Evolutionary conservation across 2,329 filamentous ascomycete genomes (phyloP).

Genomic region (Monosporascus sp.): DNA sequence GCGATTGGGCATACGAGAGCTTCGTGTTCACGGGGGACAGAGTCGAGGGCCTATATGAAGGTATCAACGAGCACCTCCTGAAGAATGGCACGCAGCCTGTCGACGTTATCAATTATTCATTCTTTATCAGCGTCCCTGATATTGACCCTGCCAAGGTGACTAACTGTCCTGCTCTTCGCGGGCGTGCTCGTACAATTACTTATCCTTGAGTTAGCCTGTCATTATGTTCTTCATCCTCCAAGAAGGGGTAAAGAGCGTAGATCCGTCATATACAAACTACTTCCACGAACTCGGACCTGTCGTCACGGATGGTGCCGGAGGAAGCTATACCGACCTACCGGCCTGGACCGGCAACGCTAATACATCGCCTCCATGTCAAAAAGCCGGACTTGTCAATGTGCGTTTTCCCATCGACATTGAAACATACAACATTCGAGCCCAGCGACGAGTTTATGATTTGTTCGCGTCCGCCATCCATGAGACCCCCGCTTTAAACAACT

Average conservation of each 20-base stretch:
- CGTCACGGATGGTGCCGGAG: background rate
- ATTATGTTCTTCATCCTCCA: conserved; percentile 13
- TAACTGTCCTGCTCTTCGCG: too few species aligned
- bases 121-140: background rate
- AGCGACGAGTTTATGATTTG: conserved; percentile 30
- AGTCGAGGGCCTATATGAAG: conserved; percentile 41
- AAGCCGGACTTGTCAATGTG: conserved; percentile 11
- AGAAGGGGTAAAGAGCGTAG: conserved; percentile 10
- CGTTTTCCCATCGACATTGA: conserved; percentile 17
- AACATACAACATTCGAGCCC: conserved; percentile 28
- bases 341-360: conserved; percentile 7
- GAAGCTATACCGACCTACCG: conserved; percentile 9
- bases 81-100: conserved; percentile 36
- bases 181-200: background rate
- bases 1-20: conserved; percentile 37
- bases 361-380: conserved; percentile 8
- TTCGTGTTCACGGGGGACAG: conserved; percentile 43
- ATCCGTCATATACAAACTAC: conserved; percentile 6
- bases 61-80: conserved; percentile 39
- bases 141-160: background rate
- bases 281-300: conserved; percentile 11
- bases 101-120: background rate
- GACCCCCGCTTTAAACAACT: conserved; percentile 24
- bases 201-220: conserved; percentile 7
- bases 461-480: conserved; percentile 28